phyloP scores from a whole-genome alignment of 805 yeast species.

The Wickerhamomyces bovis region DNA sequence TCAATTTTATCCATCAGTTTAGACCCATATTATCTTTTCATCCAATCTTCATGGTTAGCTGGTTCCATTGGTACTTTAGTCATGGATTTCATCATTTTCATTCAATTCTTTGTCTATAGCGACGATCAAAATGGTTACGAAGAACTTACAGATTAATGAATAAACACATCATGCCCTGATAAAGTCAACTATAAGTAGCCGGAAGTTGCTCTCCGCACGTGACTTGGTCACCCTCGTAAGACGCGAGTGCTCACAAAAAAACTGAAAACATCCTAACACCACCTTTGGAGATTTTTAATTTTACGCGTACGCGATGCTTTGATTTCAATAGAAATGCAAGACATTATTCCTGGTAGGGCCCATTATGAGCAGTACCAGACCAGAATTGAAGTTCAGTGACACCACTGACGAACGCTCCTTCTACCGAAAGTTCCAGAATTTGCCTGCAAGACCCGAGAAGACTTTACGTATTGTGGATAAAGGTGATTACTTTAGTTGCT shows the following conservation, averaged over 20 bases:
- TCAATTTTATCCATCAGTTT: constrained; percentile 75
- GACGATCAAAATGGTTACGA: constrained; percentile 13
- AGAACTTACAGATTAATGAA: constrained; percentile 1
- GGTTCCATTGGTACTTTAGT: constrained; percentile 86
- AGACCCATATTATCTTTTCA: constrained; percentile 60
- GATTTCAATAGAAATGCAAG: background rate
- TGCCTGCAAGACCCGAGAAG: constrained; percentile 41
- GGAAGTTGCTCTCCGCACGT: too few relatives aligned
- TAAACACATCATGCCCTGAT: background rate
- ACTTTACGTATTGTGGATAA: constrained; percentile 73
- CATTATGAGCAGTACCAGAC: constrained; percentile 31
- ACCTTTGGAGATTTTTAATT: background rate
- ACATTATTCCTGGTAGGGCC: background rate
- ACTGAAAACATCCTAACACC: background rate
- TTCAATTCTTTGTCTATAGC: constrained; percentile 77
- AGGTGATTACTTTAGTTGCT: constrained; percentile 72
- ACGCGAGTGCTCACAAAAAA: background rate
- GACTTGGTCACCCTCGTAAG: background rate
- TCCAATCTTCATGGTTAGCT: constrained; percentile 88
- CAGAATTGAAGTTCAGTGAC: constrained; percentile 54
- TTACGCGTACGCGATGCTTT: background rate
- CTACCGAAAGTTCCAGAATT: constrained; percentile 39
- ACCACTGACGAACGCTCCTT: constrained; percentile 43
- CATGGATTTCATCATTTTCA: constrained; percentile 77
- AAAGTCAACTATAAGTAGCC: background rate